Conservation (phyloP, 2,329 filamentous ascomycete species). For the Cercospora sojina region DNA sequence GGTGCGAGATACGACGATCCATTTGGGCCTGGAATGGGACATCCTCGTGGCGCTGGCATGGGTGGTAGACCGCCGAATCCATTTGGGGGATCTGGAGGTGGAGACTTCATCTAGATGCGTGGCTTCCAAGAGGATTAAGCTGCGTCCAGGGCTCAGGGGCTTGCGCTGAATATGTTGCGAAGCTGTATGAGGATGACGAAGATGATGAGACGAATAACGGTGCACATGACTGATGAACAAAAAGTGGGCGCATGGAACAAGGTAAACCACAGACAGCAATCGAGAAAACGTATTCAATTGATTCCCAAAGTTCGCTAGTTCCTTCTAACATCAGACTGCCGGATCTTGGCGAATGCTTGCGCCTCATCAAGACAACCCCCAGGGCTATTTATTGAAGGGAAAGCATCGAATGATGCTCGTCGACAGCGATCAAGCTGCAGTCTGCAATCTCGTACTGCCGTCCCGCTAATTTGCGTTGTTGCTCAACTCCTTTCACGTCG, state of each 20-base stretch:
- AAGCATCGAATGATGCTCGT: neutral
- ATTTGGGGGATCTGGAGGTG: conserved; percentile 60
- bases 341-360: too few species aligned
- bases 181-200: neutral
- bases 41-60: conserved; percentile 47
- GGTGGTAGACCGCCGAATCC: conserved; percentile 56
- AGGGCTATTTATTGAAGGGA: neutral
- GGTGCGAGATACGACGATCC: conserved; percentile 93
- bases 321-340: neutral
- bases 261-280: neutral
- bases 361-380: too few species aligned
- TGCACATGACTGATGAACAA: neutral
- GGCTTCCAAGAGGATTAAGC: neutral
- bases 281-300: neutral
- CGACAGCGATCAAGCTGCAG: neutral
- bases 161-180: neutral
- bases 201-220: neutral
- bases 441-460: neutral
- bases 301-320: neutral
- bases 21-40: conserved; percentile 58
- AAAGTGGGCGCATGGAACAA: neutral
- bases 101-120: conserved; percentile 53
- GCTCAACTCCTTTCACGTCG: neutral
- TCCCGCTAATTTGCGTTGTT: neutral
- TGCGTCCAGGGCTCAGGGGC: neutral